A percentile compares a stretch with the other conserved stretches of the same genome.
phyloP scores from a whole-genome alignment of 495 filamentous ascomycete genomes.

The Hypoxylon lenormandii region DNA sequence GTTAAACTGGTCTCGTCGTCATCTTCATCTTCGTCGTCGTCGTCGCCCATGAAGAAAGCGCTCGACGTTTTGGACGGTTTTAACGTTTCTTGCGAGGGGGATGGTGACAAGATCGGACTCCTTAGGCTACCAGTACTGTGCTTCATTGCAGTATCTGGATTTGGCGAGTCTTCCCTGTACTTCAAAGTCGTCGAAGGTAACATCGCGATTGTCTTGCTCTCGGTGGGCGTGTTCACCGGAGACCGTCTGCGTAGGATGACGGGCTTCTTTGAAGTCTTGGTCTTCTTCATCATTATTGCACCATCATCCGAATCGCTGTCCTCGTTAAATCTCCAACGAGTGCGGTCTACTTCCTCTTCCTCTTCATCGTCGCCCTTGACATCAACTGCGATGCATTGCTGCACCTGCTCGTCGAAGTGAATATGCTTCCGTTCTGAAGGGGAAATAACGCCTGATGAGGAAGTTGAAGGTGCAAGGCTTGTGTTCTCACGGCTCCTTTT shows the following conservation, averaged over 20 bases:
- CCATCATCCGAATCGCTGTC: conserved; percentile 79
- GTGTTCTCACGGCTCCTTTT: conserved; percentile 68
- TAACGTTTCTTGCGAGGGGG: conserved; percentile 81
- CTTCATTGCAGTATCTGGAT: conserved; percentile 70
- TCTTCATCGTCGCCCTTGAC: conserved; percentile 77
- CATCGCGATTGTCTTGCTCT: conserved; percentile 92
- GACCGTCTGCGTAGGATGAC: conserved; percentile 57
- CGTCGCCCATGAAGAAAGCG: conserved; percentile 70
- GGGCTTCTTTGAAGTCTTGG: conserved; percentile 56
- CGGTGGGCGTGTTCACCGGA: conserved; percentile 65
- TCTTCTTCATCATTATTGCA: conserved; percentile 85
- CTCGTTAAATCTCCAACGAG: conserved; percentile 59
- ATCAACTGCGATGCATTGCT: conserved; percentile 95
- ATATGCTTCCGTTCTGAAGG: conserved; percentile 85
- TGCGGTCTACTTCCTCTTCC: conserved; percentile 66
- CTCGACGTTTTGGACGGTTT: conserved; percentile 75
- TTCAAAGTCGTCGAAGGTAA: conserved; percentile 93
- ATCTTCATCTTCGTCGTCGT: conserved; percentile 59
- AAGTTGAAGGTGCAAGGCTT: conserved; percentile 68
- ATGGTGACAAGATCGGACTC: conserved; percentile 68
- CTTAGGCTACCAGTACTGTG: conserved; percentile 62
- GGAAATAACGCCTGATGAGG: conserved; percentile 73
- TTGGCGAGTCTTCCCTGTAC: conserved; percentile 82
- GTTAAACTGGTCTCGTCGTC: conserved; percentile 68
- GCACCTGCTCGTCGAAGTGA: conserved; percentile 94